A percentile compares a stretch with the other conserved stretches of the same genome.
Conservation (phyloP, 2,329 filamentous ascomycete genomes). For the Claviceps pazoutovae region DNA sequence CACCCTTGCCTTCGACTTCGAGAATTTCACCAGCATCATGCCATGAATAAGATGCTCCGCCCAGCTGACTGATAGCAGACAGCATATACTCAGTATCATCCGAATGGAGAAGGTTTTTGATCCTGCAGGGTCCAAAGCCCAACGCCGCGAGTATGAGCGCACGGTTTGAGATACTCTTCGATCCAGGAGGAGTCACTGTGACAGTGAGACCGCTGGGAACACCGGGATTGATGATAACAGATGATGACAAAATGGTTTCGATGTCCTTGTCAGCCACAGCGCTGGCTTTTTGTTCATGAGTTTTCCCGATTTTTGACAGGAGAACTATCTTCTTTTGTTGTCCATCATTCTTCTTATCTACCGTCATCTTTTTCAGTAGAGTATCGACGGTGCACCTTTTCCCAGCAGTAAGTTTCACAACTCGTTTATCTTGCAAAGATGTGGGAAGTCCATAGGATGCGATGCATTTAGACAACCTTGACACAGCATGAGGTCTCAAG, state of each 20-base stretch:
- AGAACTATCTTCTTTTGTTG: conserved; percentile 92
- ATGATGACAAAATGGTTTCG: conserved; percentile 66
- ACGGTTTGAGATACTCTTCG: conserved; percentile 94
- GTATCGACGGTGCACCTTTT: conserved; percentile 80
- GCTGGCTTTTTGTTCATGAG: conserved; percentile 75
- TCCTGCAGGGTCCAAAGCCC: conserved; percentile 69
- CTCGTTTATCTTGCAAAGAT: conserved; percentile 67
- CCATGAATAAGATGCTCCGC: conserved; percentile 83
- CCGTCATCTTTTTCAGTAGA: conserved; percentile 82
- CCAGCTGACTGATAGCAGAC: conserved; percentile 71
- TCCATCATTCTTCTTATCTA: conserved; percentile 98
- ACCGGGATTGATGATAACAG: conserved; percentile 59
- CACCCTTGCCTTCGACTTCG: conserved; percentile 82
- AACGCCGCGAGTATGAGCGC: conserved; percentile 89
- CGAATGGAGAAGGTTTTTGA: conserved; percentile 87
- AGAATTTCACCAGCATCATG: conserved; percentile 88
- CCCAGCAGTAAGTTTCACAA: conserved; percentile 68
- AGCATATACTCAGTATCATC: conserved; percentile 98
- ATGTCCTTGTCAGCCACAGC: conserved; percentile 80
- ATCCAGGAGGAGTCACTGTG: conserved; percentile 78
- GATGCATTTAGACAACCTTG: conserved; percentile 82
- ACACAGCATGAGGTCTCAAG: conserved; percentile 73
- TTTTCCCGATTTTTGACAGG: conserved; percentile 77
- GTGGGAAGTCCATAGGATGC: conserved; percentile 86
- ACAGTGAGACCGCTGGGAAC: conserved; percentile 52